phyloP scores from a whole-genome alignment of 306 rosid genomes.

The Malus sieversii region DNA sequence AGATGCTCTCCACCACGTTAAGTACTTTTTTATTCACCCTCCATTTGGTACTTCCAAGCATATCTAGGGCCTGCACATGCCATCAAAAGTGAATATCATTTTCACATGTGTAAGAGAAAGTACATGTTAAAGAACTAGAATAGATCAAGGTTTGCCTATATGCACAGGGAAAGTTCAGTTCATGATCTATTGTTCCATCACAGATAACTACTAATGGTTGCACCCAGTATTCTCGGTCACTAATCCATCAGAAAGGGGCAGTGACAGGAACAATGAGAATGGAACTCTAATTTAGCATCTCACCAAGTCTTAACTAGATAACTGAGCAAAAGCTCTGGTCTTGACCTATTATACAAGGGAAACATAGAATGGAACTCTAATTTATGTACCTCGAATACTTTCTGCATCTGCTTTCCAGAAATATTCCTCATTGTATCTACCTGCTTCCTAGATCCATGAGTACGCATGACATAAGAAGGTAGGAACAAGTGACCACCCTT shows the following conservation, averaged over 20 bases:
- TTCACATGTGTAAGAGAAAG: not conserved
- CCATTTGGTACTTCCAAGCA: slow-evolving; percentile 87
- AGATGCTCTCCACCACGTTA: slow-evolving; percentile 63
- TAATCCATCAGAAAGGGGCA: not conserved
- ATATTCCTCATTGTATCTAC: slow-evolving; percentile 55
- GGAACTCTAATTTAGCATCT: not conserved
- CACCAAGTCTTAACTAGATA: not conserved
- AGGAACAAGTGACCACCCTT: slow-evolving; percentile 84
- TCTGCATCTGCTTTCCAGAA: slow-evolving; percentile 53
- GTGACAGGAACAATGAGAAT: not conserved
- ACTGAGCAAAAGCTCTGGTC: not conserved
- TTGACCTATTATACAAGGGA: not conserved
- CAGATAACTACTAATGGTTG: not conserved
- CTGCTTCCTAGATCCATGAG: slow-evolving; percentile 81
- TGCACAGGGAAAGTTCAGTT: not conserved
- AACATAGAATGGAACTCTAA: slow-evolving; percentile 6
- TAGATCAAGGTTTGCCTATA: not conserved
- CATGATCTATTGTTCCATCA: not conserved
- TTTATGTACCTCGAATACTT: slow-evolving; percentile 58
- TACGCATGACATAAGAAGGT: slow-evolving; percentile 84
- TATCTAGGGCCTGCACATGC: slow-evolving; percentile 60
- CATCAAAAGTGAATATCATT: not conserved
- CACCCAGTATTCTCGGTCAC: too few species aligned
- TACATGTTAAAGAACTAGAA: not conserved
- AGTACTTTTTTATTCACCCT: slow-evolving; percentile 63